These are phyloP conservation scores for Microcyclospora pomicola DNA, from an alignment of 2,329 filamentous ascomycete genomes.

Conservation along the genomic window DNA sequence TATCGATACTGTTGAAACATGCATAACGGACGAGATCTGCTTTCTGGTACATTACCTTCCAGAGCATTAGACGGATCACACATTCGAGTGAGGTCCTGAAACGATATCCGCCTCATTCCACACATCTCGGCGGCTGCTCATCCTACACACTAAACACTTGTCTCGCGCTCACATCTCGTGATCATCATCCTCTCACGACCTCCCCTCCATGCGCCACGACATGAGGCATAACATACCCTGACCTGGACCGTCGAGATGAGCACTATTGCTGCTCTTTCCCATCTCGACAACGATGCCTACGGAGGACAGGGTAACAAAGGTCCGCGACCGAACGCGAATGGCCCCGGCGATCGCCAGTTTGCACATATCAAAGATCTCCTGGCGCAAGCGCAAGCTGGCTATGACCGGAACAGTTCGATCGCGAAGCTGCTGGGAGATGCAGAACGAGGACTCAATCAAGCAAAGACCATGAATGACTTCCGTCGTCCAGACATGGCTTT, in stretches of 20 bases:
- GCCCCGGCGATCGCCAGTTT: conserved; percentile 14
- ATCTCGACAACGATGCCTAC: conserved; percentile 1
- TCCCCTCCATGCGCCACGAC: conserved; percentile 9
- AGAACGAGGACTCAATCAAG: conserved; percentile 30
- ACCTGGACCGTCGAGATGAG: neutral
- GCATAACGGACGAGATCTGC: too few relatives aligned
- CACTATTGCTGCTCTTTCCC: conserved; percentile 2
- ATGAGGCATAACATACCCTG: too few relatives aligned
- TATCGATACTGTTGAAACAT: too few relatives aligned
- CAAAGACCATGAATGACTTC: conserved; percentile 49
- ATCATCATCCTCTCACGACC: neutral
- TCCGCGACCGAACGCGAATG: conserved; percentile 3
- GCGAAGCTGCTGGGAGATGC: conserved; percentile 28
- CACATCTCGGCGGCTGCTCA: too few relatives aligned
- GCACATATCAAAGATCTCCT: conserved; percentile 32
- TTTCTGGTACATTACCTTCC: too few relatives aligned
- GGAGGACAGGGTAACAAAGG: neutral
- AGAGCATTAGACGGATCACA: too few relatives aligned
- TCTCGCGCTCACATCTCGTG: too few relatives aligned
- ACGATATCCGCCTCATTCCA: too few relatives aligned
- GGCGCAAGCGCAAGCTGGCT: conserved; percentile 25
- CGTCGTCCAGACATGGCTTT: conserved; percentile 60
- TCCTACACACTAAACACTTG: too few relatives aligned
- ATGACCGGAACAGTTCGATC: conserved; percentile 12
- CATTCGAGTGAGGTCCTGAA: too few relatives aligned